These are phyloP conservation scores for Fragilaria crotonensis DNA, from an alignment of 108 stramenopile genomes.

Conservation along the genomic window DNA sequence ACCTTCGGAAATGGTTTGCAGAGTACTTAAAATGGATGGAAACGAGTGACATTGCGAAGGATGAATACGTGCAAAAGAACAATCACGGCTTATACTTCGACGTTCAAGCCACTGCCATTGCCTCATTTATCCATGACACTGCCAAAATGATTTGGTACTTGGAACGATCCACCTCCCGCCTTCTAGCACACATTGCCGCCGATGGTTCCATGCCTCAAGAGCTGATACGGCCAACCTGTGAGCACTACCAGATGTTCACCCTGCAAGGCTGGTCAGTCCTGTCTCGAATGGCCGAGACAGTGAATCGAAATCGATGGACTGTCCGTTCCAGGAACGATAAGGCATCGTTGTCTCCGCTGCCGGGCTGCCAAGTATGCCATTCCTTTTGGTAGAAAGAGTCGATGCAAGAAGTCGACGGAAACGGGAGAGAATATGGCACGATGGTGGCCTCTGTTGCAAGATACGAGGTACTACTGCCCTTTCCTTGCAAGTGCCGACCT, in stretches of 20 bases:
- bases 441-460: no score
- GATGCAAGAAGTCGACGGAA: no score
- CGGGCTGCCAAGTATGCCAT: no score
- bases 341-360: no score
- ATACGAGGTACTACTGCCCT: no score
- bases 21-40: background rate
- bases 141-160: background rate
- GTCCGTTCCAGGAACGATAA: no score
- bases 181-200: background rate
- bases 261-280: background rate
- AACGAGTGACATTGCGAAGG: background rate
- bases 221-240: background rate
- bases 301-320: no score
- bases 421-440: no score
- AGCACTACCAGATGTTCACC: background rate
- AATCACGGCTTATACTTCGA: background rate
- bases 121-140: background rate
- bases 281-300: background rate
- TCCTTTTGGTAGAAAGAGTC: no score
- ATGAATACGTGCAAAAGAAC: background rate
- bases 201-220: background rate
- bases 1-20: background rate
- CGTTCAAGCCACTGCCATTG: background rate
- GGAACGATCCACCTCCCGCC: background rate
- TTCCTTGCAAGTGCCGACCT: no score